Evolutionary conservation across 257 asterid genomes (phyloP), one percentile per base, ranked within the genome.

Genomic region (Petunia axillaris): DNA sequence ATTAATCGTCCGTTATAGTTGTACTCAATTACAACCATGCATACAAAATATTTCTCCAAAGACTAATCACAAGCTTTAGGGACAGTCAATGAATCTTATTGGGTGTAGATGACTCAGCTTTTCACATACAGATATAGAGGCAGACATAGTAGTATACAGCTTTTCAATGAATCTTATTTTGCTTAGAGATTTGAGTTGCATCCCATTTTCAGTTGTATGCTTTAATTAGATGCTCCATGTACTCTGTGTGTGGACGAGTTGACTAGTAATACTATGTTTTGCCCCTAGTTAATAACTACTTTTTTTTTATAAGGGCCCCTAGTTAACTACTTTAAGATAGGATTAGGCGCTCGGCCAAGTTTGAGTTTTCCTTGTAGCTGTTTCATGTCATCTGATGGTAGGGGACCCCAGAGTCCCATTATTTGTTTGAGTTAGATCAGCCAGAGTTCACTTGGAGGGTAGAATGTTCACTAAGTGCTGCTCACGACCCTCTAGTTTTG

Each of bases 251-350:
- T 68, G 76, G 40, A 68, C 15, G 44, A 16, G 76, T 68, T 43
- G 57, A 8, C 75, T 68, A 68, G 76, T 68, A 25, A 68, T 43
- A 55, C 43, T 67, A 36, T 67, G 55, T 38, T 43, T 67, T 67
- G n/a, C 43, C 55, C 37, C 75, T 67, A 67, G 39, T n/a, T 38
- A 8, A 67, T 39, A 7, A 3, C 8, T 67, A 25, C 25, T 25
- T 25, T 25, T 25, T 25, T 25, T 25, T 25, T 25, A 25, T 25
- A 25, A 25, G 25, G 25, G n/a, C 43, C 55, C 37, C 75, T 67
- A 67, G 39, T n/a, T 38, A 8, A 67, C 55, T 8, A 3, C 8
- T 67, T 67, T n/a, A 43, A 41, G 37, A 67, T 67, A 16, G 41
- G 76, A 67, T 43, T 43, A n/a, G 15, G 76, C 39, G 15, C 39